These are phyloP conservation scores for Zygoascus biomembranicola DNA, from an alignment of 805 yeast species.

Conservation along the genomic window DNA sequence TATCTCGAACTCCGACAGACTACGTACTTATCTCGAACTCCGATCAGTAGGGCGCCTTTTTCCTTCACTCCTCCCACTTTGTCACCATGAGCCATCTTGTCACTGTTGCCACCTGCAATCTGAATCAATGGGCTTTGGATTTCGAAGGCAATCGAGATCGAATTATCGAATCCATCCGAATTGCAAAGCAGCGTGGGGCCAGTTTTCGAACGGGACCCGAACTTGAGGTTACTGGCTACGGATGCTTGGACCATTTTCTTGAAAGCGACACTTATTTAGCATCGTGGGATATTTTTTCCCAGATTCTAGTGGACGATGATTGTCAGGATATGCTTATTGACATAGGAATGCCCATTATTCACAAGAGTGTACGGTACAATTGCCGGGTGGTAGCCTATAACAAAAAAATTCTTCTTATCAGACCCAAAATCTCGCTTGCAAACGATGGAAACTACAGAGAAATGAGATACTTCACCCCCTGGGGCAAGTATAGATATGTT, in stretches of 20 bases:
- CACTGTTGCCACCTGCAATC: conserved; percentile 86
- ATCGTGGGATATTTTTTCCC: conserved; percentile 89
- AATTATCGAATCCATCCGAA: conserved; percentile 66
- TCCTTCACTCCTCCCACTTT: not conserved
- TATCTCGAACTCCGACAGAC: no score
- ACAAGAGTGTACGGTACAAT: conserved; percentile 81
- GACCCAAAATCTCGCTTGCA: conserved; percentile 90
- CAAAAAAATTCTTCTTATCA: conserved; percentile 70
- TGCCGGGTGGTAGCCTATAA: conserved; percentile 80
- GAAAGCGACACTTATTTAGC: conserved; percentile 85
- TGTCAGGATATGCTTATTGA: conserved; percentile 76
- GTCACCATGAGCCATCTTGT: conserved; percentile 70
- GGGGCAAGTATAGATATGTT: conserved; percentile 71
- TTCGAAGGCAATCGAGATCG: conserved; percentile 95
- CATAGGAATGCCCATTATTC: conserved; percentile 90
- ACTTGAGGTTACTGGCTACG: conserved; percentile 85
- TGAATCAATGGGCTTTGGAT: conserved; percentile 98
- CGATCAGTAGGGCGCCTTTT: not conserved
- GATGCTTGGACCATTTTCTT: conserved; percentile 67
- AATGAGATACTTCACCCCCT: conserved; percentile 94
- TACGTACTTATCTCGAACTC: no score
- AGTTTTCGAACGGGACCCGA: conserved; percentile 93
- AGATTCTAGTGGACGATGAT: conserved; percentile 57
- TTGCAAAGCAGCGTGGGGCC: conserved; percentile 73
- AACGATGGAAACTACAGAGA: conserved; percentile 98